Evolutionary conservation across 2,329 filamentous ascomycete genomes (phyloP).

Genomic region (Ophiostoma tasmaniense): DNA sequence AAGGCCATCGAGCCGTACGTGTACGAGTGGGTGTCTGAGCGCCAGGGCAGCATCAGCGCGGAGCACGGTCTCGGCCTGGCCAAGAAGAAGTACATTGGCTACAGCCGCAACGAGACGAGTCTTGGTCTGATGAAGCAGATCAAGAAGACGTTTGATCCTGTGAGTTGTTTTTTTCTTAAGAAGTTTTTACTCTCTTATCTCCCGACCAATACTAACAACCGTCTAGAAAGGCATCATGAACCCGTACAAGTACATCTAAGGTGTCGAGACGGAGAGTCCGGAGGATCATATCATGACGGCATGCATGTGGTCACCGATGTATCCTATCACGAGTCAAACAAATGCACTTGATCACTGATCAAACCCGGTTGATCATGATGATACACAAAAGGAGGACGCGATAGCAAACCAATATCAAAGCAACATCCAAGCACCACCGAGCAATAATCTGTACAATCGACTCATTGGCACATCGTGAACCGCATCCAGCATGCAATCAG

Average conservation of each 20-base stretch:
- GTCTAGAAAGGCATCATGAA: conserved; percentile 93
- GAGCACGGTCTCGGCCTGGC: conserved; percentile 91
- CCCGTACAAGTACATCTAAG: conserved; percentile 87
- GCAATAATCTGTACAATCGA: neutral
- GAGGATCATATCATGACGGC: neutral
- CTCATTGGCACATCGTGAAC: neutral
- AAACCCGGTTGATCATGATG: neutral
- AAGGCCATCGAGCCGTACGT: conserved; percentile 85
- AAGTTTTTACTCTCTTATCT: neutral
- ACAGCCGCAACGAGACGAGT: conserved; percentile 83
- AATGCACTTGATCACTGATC: neutral
- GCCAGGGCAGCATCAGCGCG: conserved; percentile 88
- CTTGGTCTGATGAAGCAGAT: conserved; percentile 89
- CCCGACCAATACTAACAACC: conserved; percentile 20
- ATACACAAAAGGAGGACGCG: neutral
- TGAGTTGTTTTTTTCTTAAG: conserved; percentile 40
- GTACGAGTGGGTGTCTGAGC: conserved; percentile 89
- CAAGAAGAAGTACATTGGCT: conserved; percentile 92
- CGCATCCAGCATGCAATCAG: neutral
- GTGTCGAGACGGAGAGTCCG: neutral
- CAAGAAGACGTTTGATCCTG: conserved; percentile 89
- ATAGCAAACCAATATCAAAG: neutral
- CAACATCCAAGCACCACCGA: neutral
- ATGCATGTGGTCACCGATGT: neutral
- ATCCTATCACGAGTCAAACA: neutral